phyloP scores from a whole-genome alignment of 1,284 basidiomycete species.

The Microbotryum saponariae region DNA sequence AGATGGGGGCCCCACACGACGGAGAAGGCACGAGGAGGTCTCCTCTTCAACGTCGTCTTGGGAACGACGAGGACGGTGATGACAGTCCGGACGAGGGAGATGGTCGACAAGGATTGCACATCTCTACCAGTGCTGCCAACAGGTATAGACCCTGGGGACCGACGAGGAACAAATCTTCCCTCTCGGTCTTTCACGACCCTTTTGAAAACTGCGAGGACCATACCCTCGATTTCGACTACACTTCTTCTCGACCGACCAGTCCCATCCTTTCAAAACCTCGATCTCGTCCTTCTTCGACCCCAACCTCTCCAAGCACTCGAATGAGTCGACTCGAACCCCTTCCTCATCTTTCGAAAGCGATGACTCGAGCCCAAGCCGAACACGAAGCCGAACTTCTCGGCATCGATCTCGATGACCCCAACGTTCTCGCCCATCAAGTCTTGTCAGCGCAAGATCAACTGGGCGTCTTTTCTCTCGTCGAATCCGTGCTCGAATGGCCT shows the following conservation, averaged over 20 bases:
- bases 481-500: slow-evolving; percentile 4
- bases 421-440: slow-evolving; percentile 2
- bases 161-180: not conserved
- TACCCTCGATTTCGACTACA: slow-evolving; percentile 3
- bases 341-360: not conserved
- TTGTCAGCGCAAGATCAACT: slow-evolving; percentile 1
- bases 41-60: no score
- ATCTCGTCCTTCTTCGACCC: not conserved
- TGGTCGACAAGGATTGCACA: not conserved
- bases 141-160: not conserved
- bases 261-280: not conserved
- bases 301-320: not conserved
- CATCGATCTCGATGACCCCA: not conserved
- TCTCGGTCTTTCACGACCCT: slow-evolving; percentile 1
- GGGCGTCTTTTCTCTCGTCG: not conserved
- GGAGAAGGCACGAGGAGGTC: no score
- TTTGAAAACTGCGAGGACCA: not conserved
- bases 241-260: not conserved
- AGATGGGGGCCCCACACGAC: no score
- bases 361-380: not conserved
- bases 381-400: not conserved
- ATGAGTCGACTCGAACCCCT: not conserved
- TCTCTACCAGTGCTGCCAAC: no score
- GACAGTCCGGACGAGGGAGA: not conserved
- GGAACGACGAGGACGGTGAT: no score